These are phyloP conservation scores for Brettanomyces nanus DNA, from an alignment of 805 yeast species.

Conservation along the genomic window DNA sequence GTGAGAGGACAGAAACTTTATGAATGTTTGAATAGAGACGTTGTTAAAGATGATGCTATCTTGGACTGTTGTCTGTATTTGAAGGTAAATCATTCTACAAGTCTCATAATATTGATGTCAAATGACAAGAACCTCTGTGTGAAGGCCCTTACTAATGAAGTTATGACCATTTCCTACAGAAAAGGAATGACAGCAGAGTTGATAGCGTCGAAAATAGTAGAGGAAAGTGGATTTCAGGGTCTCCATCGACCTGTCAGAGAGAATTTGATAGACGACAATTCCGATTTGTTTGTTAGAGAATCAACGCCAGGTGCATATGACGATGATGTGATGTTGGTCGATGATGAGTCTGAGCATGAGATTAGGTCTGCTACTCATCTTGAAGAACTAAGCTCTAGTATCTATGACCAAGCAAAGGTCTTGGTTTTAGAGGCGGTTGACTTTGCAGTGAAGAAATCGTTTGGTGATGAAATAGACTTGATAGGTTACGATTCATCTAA, in stretches of 20 bases:
- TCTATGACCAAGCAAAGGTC: constrained; percentile 34
- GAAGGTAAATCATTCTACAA: constrained; percentile 26
- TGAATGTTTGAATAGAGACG: constrained; percentile 40
- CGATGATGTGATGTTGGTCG: constrained; percentile 1
- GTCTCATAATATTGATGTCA: constrained; percentile 55
- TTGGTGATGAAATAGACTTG: constrained; percentile 48
- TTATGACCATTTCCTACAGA: constrained; percentile 54
- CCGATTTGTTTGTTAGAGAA: neutral
- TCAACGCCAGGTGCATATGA: neutral
- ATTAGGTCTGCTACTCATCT: neutral
- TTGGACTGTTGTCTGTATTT: constrained; percentile 76
- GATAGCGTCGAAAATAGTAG: constrained; percentile 33
- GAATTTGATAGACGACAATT: neutral
- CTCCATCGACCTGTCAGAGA: neutral
- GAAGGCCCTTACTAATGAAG: constrained; percentile 61
- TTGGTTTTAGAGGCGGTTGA: constrained; percentile 40
- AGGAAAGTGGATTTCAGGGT: neutral
- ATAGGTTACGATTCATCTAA: constrained; percentile 37
- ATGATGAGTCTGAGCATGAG: neutral
- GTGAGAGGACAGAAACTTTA: constrained; percentile 57
- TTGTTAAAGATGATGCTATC: constrained; percentile 70
- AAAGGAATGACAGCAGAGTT: constrained; percentile 34
- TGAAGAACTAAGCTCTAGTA: constrained; percentile 2
- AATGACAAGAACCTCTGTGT: constrained; percentile 80
- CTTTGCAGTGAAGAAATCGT: constrained; percentile 42